Evolutionary conservation across 805 yeast genomes (phyloP), one percentile per base, ranked within the genome.

Genomic region (Zygotorulaspora florentina): DNA sequence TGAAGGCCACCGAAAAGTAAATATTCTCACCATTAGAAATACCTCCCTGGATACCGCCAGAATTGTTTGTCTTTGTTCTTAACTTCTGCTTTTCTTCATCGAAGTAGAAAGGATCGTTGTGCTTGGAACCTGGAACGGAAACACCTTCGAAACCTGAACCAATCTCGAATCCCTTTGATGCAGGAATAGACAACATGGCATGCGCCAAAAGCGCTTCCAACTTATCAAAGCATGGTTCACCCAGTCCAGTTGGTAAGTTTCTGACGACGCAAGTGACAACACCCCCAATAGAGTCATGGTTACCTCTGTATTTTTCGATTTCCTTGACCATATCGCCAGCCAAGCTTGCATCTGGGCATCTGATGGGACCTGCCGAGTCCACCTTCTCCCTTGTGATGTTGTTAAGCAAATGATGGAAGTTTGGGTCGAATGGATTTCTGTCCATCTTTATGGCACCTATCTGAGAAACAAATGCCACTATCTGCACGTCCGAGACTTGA

Each of bases 31-130:
- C 99, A 65, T 93, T 93, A 42, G 96, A 73, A 63, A 93, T 93
- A 63, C 99, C 99, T 62, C 99, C 99, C 74, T 93, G 99, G 52
- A 89, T 80, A 71, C 99, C 99, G 58, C 98, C 99, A 13, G 96
- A 86, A 69, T 84, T 82, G 73, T 93, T 93, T 15, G 98, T 90
- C 57, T 66, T 75, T 20, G 99, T 93, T 68, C 91, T 84, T 63
- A 93, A 74, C 60, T 75, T 76, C 23, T 82, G 80, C 10, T 76
- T 64, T 20, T 73, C 73, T 47, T 74, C 80, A 58, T 81, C 87
- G 53, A 67, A 75, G 61, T 70, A 72, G 64, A 93, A 93, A 27
- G 90, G 76, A 69, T 93, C 99, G 59, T 93, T 93, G 73, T 93
- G 99, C 69, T 84, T 68, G 11, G 97, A 90, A 20, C 99, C 99